phyloP scores from a whole-genome alignment of 2,329 filamentous ascomycete genomes.

The Alternaria gaisen region DNA sequence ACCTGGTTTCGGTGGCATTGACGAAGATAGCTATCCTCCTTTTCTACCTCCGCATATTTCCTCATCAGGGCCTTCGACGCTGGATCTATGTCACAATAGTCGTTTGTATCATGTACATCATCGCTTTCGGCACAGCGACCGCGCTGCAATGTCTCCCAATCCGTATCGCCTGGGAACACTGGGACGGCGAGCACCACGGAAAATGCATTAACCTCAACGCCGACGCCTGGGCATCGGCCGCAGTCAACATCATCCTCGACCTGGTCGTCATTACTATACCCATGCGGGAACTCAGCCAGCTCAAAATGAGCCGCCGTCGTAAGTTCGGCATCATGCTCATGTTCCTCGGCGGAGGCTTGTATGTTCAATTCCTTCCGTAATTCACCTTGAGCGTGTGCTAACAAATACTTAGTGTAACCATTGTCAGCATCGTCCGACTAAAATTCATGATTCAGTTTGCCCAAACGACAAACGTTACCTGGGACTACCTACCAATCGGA shows the following conservation, averaged over 20 bases:
- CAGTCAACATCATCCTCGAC: conserved; percentile 45
- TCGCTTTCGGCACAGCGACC: conserved; percentile 28
- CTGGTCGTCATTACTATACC: conserved; percentile 43
- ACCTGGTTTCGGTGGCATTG: conserved; percentile 31
- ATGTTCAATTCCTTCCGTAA: conserved; percentile 22
- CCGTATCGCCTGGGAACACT: conserved; percentile 33
- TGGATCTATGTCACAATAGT: conserved; percentile 26
- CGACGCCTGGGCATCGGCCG: conserved; percentile 40
- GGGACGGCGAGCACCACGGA: conserved; percentile 38
- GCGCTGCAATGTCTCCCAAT: conserved; percentile 36
- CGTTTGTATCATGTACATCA: conserved; percentile 27
- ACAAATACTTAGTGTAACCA: conserved; percentile 48
- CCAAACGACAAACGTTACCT: conserved; percentile 52
- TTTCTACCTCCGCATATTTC: conserved; percentile 46
- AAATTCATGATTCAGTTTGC: conserved; percentile 56
- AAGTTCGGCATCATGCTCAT: conserved; percentile 50
- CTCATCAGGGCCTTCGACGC: conserved; percentile 25
- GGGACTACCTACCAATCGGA: conserved; percentile 43
- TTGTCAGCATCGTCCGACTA: conserved; percentile 57
- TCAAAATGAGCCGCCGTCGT: conserved; percentile 40
- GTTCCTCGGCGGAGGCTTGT: conserved; percentile 53
- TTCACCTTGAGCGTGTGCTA: neutral
- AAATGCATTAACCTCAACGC: conserved; percentile 37
- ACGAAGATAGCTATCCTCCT: conserved; percentile 43
- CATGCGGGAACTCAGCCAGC: conserved; percentile 38